Base-by-base conservation (phyloP, 306 rosid species). In the Neltuma alba region DNA sequence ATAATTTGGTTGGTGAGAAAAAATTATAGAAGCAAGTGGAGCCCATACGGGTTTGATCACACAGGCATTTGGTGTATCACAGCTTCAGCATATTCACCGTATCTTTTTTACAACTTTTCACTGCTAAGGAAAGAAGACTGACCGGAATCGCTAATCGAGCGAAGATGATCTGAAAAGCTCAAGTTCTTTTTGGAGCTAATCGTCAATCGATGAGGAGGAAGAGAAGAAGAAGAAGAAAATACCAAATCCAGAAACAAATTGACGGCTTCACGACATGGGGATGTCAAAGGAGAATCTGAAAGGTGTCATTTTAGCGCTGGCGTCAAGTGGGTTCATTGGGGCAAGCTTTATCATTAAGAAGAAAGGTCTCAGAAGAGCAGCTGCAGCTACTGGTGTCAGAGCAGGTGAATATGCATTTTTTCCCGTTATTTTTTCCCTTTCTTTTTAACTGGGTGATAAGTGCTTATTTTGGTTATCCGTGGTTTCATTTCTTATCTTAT, bases 321-420 rank as follows among this genome's bases (percentile, higher is more conserved):
- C 65, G 4, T 93, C 98, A 45, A 93, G 98, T 86, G 88, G 72
- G 37, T 91, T 93, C 86, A 90, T 93, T 58, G 98, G 98, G 61
- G 81, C 88, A n/a, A 93, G 98, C 79, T 93, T 93, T 63, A 93
- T 93, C 78, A 91, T 93, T 41, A 91, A 93, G 91, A 93, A 93
- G 80, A 88, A 87, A 80, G 98, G 97, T 15, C 94, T 93, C 40
- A 78, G 89, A 87, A 88, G 84, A 91, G 94, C 98, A 20, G 94
- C 97, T 47, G 91, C 91, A 4, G 72, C 79, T 86, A 90, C 88
- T 66, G 97, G 97, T 76, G 86, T 91, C 76, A 83, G 95, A 85
- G 97, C 97, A 79, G 93, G 97, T 93, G 11, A 83, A 34, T 31
- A 63, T 68, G 7, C 16, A 2, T 25, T 23, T 55, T 20, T n/a